Evolutionary conservation across 148 eudicot species (phyloP).

Genomic region (Cornus florida): DNA sequence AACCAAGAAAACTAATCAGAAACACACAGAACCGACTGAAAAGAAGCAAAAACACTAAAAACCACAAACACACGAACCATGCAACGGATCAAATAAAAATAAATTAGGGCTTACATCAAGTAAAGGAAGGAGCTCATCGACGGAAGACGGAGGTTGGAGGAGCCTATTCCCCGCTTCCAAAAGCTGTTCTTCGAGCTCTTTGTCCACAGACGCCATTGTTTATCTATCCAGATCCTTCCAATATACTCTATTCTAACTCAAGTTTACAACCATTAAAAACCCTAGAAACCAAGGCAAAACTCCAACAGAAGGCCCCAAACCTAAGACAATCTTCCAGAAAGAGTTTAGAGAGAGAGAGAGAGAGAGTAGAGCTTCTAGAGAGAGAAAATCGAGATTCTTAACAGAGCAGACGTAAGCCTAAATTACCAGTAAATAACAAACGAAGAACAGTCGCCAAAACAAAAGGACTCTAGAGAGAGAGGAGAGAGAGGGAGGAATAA

Average conservation of each 20-base stretch:
- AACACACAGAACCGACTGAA: background rate
- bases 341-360: background rate
- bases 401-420: background rate
- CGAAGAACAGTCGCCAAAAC: background rate
- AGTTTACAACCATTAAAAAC: background rate
- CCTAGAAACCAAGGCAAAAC: background rate
- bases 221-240: background rate
- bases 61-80: background rate
- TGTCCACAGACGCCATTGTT: conserved; percentile 41
- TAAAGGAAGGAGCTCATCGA: conserved; percentile 45
- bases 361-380: background rate
- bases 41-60: background rate
- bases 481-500: background rate
- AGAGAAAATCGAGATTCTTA: no score
- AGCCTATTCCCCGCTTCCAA: conserved; percentile 55
- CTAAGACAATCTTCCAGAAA: background rate
- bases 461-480: background rate
- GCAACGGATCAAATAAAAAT: background rate
- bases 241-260: background rate
- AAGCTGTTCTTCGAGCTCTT: conserved; percentile 52
- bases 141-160: conserved; percentile 42
- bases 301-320: background rate
- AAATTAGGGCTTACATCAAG: conserved; percentile 60
- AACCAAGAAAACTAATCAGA: background rate
- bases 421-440: background rate